Evolutionary conservation across 2,329 filamentous ascomycete genomes (phyloP).

Genomic region (Juglanconis sp.): DNA sequence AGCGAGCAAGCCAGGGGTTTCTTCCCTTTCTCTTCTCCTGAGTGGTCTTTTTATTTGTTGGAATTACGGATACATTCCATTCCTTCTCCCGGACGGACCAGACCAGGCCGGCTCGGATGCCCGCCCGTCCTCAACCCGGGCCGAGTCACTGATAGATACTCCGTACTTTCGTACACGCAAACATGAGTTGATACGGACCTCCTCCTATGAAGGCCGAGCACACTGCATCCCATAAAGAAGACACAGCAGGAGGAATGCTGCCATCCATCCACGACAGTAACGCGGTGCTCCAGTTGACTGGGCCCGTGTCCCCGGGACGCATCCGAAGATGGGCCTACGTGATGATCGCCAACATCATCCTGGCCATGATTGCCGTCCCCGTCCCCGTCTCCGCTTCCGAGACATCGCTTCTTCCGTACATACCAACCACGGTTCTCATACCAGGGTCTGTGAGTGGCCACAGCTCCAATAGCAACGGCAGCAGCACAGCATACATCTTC

Average conservation of each 20-base stretch:
- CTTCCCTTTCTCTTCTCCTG: background rate
- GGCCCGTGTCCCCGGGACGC: background rate
- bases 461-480: slow-evolving; percentile 29
- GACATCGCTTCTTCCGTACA: slow-evolving; percentile 65
- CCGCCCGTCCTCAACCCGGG: background rate
- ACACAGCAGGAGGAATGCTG: slow-evolving; percentile 1
- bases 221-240: background rate
- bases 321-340: background rate
- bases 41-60: background rate
- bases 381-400: slow-evolving; percentile 21
- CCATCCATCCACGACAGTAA: background rate
- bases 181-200: slow-evolving; percentile 5
- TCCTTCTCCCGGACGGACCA: background rate
- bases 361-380: slow-evolving; percentile 12
- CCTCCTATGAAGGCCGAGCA: no score
- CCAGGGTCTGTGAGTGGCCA: slow-evolving; percentile 40
- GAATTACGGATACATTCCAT: no score
- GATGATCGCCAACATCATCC: slow-evolving; percentile 7
- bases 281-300: background rate
- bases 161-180: background rate
- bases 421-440: slow-evolving; percentile 69
- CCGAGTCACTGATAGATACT: background rate
- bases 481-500: slow-evolving; percentile 67
- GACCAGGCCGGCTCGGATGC: slow-evolving; percentile 1
- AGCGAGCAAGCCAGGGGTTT: background rate